Conservation (phyloP, 116 monocot species). For the Trichopus zeylanicus region DNA sequence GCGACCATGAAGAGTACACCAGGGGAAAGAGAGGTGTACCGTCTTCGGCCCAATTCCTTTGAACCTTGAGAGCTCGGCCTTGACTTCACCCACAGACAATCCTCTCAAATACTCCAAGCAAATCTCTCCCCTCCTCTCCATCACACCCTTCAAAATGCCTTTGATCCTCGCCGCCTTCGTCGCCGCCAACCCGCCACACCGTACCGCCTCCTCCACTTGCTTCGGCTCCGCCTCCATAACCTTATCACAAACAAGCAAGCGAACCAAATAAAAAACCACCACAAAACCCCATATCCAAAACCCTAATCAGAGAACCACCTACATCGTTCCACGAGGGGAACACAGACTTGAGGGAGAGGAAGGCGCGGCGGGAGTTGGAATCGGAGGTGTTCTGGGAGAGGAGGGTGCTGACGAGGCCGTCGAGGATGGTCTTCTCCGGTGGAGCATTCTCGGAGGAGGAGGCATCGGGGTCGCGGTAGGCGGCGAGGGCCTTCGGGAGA, state of each 20-base stretch:
- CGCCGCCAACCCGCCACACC: slow-evolving; percentile 67
- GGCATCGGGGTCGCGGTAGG: slow-evolving; percentile 7
- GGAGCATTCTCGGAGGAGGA: background rate
- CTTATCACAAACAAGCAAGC: slow-evolving; percentile 8
- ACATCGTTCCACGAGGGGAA: slow-evolving; percentile 65
- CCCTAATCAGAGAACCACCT: background rate
- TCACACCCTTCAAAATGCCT: slow-evolving; percentile 36
- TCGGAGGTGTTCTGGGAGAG: slow-evolving; percentile 89
- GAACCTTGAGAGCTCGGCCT: slow-evolving; percentile 64
- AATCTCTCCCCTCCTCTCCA: slow-evolving; percentile 47
- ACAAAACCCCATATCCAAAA: background rate
- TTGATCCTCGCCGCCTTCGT: slow-evolving; percentile 67
- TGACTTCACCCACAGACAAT: slow-evolving; percentile 49
- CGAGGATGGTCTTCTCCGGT: slow-evolving; percentile 41
- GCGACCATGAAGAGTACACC: too few relatives aligned
- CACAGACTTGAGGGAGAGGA: slow-evolving; percentile 55
- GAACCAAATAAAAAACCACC: background rate
- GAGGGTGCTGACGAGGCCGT: slow-evolving; percentile 60
- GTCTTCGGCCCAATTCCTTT: slow-evolving; percentile 90
- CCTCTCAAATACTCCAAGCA: slow-evolving; percentile 60
- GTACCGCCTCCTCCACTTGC: slow-evolving; percentile 53
- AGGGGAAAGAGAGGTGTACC: slow-evolving; percentile 17
- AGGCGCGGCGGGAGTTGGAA: slow-evolving; percentile 60
- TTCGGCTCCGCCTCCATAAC: slow-evolving; percentile 48
- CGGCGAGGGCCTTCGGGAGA: slow-evolving; percentile 48